Conservation (phyloP, 768 basidiomycete species). For the Boletus reticulatus region DNA sequence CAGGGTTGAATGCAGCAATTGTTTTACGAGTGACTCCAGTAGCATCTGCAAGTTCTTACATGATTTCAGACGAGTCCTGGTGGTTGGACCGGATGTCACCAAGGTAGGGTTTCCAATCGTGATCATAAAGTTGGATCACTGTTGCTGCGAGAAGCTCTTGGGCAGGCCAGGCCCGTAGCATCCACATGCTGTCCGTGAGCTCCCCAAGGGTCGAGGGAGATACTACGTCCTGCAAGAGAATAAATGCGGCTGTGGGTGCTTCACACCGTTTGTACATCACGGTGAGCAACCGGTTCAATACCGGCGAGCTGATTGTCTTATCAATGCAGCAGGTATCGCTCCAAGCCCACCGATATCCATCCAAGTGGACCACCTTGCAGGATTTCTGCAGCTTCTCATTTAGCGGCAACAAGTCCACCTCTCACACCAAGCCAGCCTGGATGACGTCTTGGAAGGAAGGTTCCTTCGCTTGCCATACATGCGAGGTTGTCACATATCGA, state of each 20-base stretch:
- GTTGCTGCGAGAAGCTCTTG: constrained; percentile 15
- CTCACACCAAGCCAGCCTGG: neutral
- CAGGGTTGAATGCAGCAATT: constrained; percentile 1
- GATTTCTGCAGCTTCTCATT: constrained; percentile 8
- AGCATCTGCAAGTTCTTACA: constrained; percentile 8
- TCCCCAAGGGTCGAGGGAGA: neutral
- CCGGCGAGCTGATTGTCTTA: constrained; percentile 5
- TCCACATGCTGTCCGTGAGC: constrained; percentile 2
- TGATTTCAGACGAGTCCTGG: constrained; percentile 7
- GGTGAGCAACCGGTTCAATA: constrained; percentile 7
- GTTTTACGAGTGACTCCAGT: constrained; percentile 1
- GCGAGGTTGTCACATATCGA: constrained; percentile 11
- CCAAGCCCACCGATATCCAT: constrained; percentile 16
- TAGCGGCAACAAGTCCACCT: neutral
- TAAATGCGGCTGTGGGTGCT: constrained; percentile 1
- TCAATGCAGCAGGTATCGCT: constrained; percentile 13
- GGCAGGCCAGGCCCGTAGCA: constrained; percentile 12
- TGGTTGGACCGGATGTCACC: constrained; percentile 2
- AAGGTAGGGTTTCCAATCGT: constrained; percentile 10
- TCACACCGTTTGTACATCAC: constrained; percentile 16
- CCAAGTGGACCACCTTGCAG: constrained; percentile 1
- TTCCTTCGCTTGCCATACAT: constrained; percentile 11
- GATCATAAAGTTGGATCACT: constrained; percentile 5
- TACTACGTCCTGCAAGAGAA: neutral
- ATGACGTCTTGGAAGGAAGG: constrained; percentile 10